These are phyloP conservation scores for Arthromyces matolae DNA, from an alignment of 768 basidiomycete genomes.

Conservation along the genomic window DNA sequence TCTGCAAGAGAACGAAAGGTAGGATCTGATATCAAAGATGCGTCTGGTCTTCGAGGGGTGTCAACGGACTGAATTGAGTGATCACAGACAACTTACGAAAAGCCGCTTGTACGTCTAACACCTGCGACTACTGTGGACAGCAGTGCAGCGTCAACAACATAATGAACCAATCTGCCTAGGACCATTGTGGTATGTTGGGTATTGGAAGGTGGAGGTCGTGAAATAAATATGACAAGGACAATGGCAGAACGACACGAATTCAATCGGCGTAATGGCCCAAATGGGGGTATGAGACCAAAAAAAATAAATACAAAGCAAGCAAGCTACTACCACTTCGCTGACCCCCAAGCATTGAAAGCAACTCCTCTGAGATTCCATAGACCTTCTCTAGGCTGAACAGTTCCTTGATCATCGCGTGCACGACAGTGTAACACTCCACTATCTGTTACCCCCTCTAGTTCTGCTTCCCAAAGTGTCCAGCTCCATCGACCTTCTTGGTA, in stretches of 20 bases:
- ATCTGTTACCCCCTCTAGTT: constrained; percentile 32
- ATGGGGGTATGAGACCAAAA: no score
- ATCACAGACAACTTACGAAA: constrained; percentile 58
- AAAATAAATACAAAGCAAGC: neutral
- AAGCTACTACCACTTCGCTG: neutral
- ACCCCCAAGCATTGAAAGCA: constrained; percentile 51
- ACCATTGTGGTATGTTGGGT: constrained; percentile 33
- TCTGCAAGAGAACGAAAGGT: constrained; percentile 76
- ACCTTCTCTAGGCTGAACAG: constrained; percentile 45
- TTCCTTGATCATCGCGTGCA: constrained; percentile 47
- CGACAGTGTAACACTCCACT: constrained; percentile 44
- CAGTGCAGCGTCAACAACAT: constrained; percentile 78
- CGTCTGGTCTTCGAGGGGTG: constrained; percentile 50
- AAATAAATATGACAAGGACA: neutral
- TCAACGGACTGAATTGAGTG: constrained; percentile 3
- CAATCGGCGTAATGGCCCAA: neutral
- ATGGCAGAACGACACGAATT: neutral
- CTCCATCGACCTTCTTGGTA: constrained; percentile 68
- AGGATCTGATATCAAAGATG: constrained; percentile 68
- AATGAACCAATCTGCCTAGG: constrained; percentile 77
- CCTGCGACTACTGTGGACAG: constrained; percentile 90
- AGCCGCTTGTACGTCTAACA: constrained; percentile 85
- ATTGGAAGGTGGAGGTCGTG: neutral
- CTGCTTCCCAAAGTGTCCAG: constrained; percentile 68
- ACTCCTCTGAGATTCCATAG: constrained; percentile 70